phyloP scores from a whole-genome alignment of 2,329 filamentous ascomycete species.

The Alternaria alternata region DNA sequence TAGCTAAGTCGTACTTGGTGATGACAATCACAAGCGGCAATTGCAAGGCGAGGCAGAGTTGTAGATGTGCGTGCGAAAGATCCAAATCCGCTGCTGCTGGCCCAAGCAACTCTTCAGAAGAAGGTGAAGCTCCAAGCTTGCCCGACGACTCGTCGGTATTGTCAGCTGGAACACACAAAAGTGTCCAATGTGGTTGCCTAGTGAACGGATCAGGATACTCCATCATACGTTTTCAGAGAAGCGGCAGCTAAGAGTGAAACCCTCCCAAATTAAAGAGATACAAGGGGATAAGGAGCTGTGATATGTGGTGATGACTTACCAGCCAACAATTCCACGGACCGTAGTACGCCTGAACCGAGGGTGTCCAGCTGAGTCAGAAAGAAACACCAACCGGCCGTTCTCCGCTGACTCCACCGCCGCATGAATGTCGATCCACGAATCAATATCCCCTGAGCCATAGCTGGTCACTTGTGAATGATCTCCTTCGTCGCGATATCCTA shows the following conservation, averaged over 20 bases:
- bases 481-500: constrained; percentile 71
- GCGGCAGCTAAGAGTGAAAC: neutral
- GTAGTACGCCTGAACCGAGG: constrained; percentile 89
- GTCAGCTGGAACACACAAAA: constrained; percentile 86
- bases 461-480: constrained; percentile 69
- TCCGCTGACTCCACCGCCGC: constrained; percentile 74
- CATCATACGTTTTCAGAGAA: neutral
- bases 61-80: constrained; percentile 79
- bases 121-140: constrained; percentile 57
- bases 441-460: constrained; percentile 84
- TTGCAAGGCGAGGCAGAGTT: constrained; percentile 81
- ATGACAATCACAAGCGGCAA: constrained; percentile 82
- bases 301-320: constrained; percentile 55
- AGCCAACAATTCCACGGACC: constrained; percentile 87
- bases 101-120: constrained; percentile 62
- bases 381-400: constrained; percentile 78
- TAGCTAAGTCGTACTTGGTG: constrained; percentile 90
- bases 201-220: constrained; percentile 10
- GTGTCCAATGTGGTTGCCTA: constrained; percentile 83
- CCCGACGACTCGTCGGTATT: constrained; percentile 64
- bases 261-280: neutral
- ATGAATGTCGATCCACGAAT: constrained; percentile 95
- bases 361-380: constrained; percentile 92
- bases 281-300: too few species aligned
- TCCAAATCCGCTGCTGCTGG: constrained; percentile 68